Conservation (phyloP, 495 filamentous ascomycete species). For the Penicillium pulvis region DNA sequence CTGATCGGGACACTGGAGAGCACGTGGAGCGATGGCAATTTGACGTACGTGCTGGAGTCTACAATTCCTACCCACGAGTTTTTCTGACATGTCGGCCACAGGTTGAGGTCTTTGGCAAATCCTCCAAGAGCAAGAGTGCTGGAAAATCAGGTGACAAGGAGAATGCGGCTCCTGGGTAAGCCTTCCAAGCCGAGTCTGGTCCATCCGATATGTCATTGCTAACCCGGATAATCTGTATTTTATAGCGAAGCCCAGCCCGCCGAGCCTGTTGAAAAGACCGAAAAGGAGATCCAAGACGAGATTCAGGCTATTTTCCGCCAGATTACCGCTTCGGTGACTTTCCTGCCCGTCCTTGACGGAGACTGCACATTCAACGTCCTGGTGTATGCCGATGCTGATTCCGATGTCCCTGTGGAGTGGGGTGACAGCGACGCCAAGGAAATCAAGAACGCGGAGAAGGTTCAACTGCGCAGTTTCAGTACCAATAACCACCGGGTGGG, state of each 20-base stretch:
- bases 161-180: slow-evolving; percentile 59
- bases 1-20: slow-evolving; percentile 93
- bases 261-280: slow-evolving; percentile 71
- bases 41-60: slow-evolving; percentile 59
- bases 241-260: slow-evolving; percentile 35
- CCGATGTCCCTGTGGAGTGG: slow-evolving; percentile 97
- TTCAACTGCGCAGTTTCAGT: slow-evolving; percentile 92
- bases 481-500: slow-evolving; percentile 92
- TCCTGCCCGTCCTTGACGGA: slow-evolving; percentile 87
- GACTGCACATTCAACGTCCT: slow-evolving; percentile 98
- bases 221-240: slow-evolving; percentile 8
- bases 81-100: slow-evolving; percentile 21
- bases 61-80: slow-evolving; percentile 8
- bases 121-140: slow-evolving; percentile 52
- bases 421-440: slow-evolving; percentile 98
- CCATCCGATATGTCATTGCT: background rate
- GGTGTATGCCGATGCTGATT: slow-evolving; percentile 95
- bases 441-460: slow-evolving; percentile 93
- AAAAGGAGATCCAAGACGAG: slow-evolving; percentile 90
- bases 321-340: slow-evolving; percentile 96
- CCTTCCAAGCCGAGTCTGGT: background rate
- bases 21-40: slow-evolving; percentile 98
- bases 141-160: slow-evolving; percentile 60
- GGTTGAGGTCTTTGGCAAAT: slow-evolving; percentile 71
- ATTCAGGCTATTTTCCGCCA: slow-evolving; percentile 96